Conservation (phyloP, 441 rosid genomes). For the Aquilaria agallochum region DNA sequence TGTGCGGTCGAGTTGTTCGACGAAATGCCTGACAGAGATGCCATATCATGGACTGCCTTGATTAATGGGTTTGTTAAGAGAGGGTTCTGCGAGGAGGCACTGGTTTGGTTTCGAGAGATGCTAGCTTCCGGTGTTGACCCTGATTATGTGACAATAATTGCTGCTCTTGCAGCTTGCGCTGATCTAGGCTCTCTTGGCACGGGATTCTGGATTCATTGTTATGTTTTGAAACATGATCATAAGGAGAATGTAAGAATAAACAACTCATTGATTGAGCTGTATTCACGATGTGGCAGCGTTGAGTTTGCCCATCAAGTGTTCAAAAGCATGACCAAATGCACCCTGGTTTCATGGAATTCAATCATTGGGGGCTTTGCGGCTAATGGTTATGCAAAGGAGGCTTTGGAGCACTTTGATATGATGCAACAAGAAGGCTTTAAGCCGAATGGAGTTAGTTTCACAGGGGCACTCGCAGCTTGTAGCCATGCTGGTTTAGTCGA, state of each 20-base stretch:
- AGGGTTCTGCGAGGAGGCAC: constrained; percentile 50
- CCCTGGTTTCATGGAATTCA: constrained; percentile 77
- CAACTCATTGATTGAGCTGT: constrained; percentile 70
- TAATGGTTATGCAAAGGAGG: constrained; percentile 57
- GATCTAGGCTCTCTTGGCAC: constrained; percentile 54
- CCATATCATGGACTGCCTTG: constrained; percentile 72
- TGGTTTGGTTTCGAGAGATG: constrained; percentile 66
- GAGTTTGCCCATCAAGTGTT: constrained; percentile 61
- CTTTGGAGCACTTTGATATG: constrained; percentile 48
- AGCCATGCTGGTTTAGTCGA: constrained; percentile 72
- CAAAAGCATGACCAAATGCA: constrained; percentile 47
- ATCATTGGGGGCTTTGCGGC: constrained; percentile 64
- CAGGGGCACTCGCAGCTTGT: constrained; percentile 79
- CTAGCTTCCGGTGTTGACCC: constrained; percentile 44
- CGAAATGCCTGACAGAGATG: constrained; percentile 57
- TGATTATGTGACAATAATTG: constrained; percentile 60
- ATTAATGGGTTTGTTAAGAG: constrained; percentile 70
- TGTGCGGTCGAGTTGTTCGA: constrained; percentile 52
- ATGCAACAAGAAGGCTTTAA: constrained; percentile 63
- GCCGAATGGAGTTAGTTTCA: constrained; percentile 71
- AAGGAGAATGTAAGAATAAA: constrained; percentile 48
- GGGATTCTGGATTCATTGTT: constrained; percentile 65
- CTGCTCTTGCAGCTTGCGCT: constrained; percentile 60
- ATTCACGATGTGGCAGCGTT: constrained; percentile 64
- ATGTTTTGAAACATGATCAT: constrained; percentile 39